phyloP scores from a whole-genome alignment of 2,329 filamentous ascomycete species.

The Colletotrichum sp. region DNA sequence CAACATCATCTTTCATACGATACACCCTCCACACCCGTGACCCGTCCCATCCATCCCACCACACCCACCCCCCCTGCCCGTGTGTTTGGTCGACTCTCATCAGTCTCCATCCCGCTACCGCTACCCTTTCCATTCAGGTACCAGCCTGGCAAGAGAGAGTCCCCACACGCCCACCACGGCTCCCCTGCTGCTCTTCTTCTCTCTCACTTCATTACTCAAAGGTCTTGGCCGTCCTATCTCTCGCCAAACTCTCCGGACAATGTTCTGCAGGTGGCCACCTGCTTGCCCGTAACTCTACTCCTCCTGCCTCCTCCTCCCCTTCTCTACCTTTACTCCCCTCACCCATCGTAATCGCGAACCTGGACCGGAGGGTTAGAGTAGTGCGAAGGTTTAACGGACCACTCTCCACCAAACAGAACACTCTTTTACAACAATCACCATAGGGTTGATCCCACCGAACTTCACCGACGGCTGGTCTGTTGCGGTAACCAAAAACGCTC shows the following conservation, averaged over 20 bases:
- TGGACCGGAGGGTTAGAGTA: neutral
- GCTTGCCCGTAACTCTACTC: neutral
- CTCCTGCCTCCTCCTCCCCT: neutral
- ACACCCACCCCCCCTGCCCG: neutral
- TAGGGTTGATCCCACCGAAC: conserved; percentile 30
- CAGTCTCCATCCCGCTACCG: neutral
- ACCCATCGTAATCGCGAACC: neutral
- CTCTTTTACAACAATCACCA: conserved; percentile 2
- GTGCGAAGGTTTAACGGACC: conserved; percentile 1
- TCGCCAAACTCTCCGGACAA: conserved; percentile 9
- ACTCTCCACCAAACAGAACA: neutral
- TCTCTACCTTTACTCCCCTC: neutral
- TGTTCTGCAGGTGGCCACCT: conserved; percentile 11
- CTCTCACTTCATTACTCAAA: conserved; percentile 12
- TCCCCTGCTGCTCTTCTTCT: neutral
- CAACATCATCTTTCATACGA: neutral
- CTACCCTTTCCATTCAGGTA: neutral
- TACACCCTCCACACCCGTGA: neutral
- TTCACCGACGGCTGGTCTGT: conserved; percentile 32
- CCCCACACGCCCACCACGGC: conserved; percentile 1
- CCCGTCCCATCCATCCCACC: neutral
- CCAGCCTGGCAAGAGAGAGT: neutral
- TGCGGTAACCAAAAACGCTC: conserved; percentile 19
- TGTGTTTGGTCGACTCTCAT: neutral
- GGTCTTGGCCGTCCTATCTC: conserved; percentile 18